Percentiles rank a stretch among this genome's conserved stretches.
phyloP scores from a whole-genome alignment of 164 flowering plant species.

The Sedum album region DNA sequence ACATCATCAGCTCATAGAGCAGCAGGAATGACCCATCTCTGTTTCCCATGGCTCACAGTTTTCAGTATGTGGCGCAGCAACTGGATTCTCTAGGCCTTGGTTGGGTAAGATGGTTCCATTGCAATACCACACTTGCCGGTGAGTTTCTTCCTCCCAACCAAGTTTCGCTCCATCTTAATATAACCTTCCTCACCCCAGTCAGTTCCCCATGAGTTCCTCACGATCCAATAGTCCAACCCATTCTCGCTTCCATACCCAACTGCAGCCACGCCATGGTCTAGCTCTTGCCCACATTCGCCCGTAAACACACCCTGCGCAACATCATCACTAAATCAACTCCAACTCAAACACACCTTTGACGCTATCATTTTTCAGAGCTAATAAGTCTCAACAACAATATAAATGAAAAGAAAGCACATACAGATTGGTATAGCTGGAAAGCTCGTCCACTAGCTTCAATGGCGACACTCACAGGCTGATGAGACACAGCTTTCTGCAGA shows the following conservation, averaged over 20 bases:
- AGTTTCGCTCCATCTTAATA: slow-evolving; percentile 52
- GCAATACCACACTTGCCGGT: not conserved
- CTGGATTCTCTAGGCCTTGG: not conserved
- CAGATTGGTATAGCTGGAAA: slow-evolving; percentile 67
- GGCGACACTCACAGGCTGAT: slow-evolving; percentile 83
- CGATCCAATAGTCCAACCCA: slow-evolving; percentile 68
- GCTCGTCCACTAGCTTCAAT: slow-evolving; percentile 77
- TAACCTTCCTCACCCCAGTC: slow-evolving; percentile 76
- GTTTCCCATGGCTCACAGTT: too few species aligned
- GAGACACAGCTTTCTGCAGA: slow-evolving; percentile 69
- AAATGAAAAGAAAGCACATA: slow-evolving; percentile 17
- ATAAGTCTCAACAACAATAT: not conserved
- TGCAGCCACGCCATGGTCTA: slow-evolving; percentile 72
- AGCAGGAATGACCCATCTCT: too few species aligned
- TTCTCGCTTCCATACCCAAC: slow-evolving; percentile 73
- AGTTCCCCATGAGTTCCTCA: slow-evolving; percentile 78
- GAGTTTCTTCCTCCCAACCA: not conserved
- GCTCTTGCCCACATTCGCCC: slow-evolving; percentile 47
- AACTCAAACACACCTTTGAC: too few species aligned
- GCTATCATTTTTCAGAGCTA: too few species aligned
- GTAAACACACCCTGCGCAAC: slow-evolving; percentile 54
- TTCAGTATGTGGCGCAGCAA: too few species aligned
- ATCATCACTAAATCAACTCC: too few species aligned
- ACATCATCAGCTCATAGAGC: not conserved
- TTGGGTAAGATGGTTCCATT: not conserved